Evolutionary conservation across 164 flowering plant species (phyloP), one percentile per base, ranked within the genome.

Genomic region (Macadamia tetraphylla): DNA sequence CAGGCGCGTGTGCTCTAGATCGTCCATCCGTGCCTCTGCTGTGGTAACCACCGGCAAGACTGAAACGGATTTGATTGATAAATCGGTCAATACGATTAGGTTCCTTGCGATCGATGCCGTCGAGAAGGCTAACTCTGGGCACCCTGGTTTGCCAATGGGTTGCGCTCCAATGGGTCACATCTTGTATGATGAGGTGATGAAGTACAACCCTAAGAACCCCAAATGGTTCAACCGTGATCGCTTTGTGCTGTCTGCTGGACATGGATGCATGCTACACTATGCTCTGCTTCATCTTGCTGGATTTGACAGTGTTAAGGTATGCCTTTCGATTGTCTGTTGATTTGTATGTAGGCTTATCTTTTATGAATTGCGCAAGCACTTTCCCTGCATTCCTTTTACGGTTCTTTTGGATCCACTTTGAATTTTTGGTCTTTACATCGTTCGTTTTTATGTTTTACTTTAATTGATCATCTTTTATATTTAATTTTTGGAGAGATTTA

Each of bases 131-230:
- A 92, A 95, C 69, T 90, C 98, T 13, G 97, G 99, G 1, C 99
- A 95, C 74, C 99, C 99, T 1, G 99, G 99, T 53, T 63, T 95
- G 75, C 99, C 99, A 23, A 95, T 95, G 99, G 99, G 99, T 0
- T 92, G 98, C 70, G 99, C 99, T 11, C 99, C 99, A 9, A 85
- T 95, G 90, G 98, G 94, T 52, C 97, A 94, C 65, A 82, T 92
- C 3, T 71, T 95, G 74, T 92, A 87, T 67, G 97, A 92, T 76
- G 98, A 95, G 81, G 71, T 90, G 65, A 90, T 95, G 99, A 85
- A 82, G 76, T 92, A 87, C 70, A 94, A 92, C 73, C 99, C 99
- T 55, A 92, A 92, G 84, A 92, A 92, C 67, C 97, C 98, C 0
- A 84, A 85, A 67, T 94, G 98, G 99, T 94, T 94, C 72, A 94